Evolutionary conservation across 148 eudicot species (phyloP).

Genomic region (Rheum nobile): DNA sequence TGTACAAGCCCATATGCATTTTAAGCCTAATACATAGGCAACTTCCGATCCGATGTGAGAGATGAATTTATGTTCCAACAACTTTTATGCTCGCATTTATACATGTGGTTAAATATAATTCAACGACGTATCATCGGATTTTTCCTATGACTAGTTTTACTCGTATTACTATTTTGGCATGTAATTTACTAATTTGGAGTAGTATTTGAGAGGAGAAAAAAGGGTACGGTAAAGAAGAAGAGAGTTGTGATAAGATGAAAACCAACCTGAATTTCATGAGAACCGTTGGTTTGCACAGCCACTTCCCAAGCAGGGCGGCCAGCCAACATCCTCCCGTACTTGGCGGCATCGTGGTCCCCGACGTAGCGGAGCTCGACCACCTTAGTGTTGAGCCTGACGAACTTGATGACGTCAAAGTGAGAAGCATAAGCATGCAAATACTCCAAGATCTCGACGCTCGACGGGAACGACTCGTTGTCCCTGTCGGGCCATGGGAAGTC

Average conservation of each 20-base stretch:
- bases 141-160: too few relatives aligned
- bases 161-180: too few relatives aligned
- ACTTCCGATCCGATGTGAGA: too few relatives aligned
- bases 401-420: conserved; percentile 58
- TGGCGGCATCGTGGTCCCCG: not conserved
- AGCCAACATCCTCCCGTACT: not conserved
- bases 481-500: conserved; percentile 83
- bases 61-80: too few relatives aligned
- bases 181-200: not conserved
- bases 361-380: conserved; percentile 61
- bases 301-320: conserved; percentile 4
- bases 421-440: conserved; percentile 62
- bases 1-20: too few relatives aligned
- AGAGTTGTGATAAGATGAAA: not conserved
- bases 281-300: not conserved
- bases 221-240: not conserved
- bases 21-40: too few relatives aligned
- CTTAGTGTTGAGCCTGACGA: conserved; percentile 70
- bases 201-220: not conserved
- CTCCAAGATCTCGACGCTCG: conserved; percentile 47
- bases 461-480: conserved; percentile 55
- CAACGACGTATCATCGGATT: too few relatives aligned
- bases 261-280: not conserved
- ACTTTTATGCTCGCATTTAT: too few relatives aligned
- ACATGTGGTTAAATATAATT: too few relatives aligned